These are phyloP conservation scores for Noccaea caerulescens DNA, from an alignment of 345 rosid genomes.

Conservation along the genomic window DNA sequence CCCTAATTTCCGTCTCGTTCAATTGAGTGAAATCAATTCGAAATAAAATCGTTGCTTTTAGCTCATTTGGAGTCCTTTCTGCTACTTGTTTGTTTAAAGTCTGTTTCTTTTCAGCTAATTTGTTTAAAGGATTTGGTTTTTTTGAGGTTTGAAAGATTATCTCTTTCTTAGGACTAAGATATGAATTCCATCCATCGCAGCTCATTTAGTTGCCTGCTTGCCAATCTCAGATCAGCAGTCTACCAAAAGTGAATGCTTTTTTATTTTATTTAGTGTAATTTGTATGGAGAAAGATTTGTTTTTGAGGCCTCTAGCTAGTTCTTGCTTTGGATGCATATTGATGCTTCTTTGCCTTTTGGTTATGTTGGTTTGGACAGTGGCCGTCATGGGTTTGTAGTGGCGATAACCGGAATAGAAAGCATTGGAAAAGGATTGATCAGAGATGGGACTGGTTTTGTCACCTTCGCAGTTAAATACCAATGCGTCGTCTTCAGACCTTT, in stretches of 20 bases:
- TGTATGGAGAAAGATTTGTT: constrained; percentile 14
- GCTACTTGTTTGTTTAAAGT: constrained; percentile 10
- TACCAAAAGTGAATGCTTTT: too few species aligned
- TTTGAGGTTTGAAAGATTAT: constrained; percentile 6
- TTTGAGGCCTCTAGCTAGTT: constrained; percentile 20
- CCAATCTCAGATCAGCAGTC: background rate
- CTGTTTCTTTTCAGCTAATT: background rate
- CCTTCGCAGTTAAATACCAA: constrained; percentile 84
- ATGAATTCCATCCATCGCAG: background rate
- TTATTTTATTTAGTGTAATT: too few species aligned
- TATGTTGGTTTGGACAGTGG: constrained; percentile 54
- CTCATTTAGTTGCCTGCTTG: constrained; percentile 2
- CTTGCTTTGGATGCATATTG: background rate
- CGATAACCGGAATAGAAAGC: constrained; percentile 78
- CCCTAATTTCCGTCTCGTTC: constrained; percentile 21
- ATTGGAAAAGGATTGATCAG: constrained; percentile 89
- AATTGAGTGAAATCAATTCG: background rate
- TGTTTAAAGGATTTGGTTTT: background rate
- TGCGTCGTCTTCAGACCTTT: constrained; percentile 92
- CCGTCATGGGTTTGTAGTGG: constrained; percentile 91
- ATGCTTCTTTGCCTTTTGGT: background rate
- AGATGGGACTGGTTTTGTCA: constrained; percentile 87
- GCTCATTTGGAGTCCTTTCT: background rate
- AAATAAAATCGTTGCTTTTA: background rate
- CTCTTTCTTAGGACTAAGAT: constrained; percentile 15